These are phyloP conservation scores for Tetrapisispora arboricola DNA, from an alignment of 805 yeast genomes.

Conservation along the genomic window DNA sequence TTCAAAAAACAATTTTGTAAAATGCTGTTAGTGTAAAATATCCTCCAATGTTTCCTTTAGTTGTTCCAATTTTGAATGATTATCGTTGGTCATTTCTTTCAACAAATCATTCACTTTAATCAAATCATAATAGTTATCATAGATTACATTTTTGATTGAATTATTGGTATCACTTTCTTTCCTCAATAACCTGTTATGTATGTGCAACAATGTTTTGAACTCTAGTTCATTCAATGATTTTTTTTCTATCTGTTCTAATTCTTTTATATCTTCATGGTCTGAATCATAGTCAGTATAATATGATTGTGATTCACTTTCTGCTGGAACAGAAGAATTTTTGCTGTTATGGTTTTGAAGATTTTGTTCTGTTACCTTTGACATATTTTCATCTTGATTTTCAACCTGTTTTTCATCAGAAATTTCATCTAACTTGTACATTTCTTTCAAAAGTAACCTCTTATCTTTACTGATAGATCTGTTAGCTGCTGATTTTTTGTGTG, in stretches of 20 bases:
- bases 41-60: constrained; percentile 9
- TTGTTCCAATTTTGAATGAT: constrained; percentile 8
- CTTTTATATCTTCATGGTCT: background rate
- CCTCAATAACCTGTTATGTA: constrained; percentile 21
- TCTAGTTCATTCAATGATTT: constrained; percentile 10
- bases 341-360: no score
- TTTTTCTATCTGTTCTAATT: constrained; percentile 3
- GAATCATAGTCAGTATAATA: background rate
- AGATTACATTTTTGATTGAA: constrained; percentile 58
- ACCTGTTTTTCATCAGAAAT: background rate
- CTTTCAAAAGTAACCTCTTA: constrained; percentile 18
- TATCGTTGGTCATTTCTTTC: constrained; percentile 4
- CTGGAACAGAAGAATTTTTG: background rate
- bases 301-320: background rate
- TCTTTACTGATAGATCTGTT: constrained; percentile 15
- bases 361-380: no score
- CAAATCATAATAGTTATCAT: constrained; percentile 65
- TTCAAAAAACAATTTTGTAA: no score
- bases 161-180: constrained; percentile 24
- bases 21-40: background rate
- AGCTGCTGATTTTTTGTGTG: constrained; percentile 23
- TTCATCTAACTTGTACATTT: constrained; percentile 17
- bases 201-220: constrained; percentile 17
- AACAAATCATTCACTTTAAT: constrained; percentile 56
- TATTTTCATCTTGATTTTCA: background rate